Percentiles rank a stretch among this genome's conserved stretches.
Evolutionary conservation across 257 asterid species (phyloP).

Genomic region (Gentiana dahurica): DNA sequence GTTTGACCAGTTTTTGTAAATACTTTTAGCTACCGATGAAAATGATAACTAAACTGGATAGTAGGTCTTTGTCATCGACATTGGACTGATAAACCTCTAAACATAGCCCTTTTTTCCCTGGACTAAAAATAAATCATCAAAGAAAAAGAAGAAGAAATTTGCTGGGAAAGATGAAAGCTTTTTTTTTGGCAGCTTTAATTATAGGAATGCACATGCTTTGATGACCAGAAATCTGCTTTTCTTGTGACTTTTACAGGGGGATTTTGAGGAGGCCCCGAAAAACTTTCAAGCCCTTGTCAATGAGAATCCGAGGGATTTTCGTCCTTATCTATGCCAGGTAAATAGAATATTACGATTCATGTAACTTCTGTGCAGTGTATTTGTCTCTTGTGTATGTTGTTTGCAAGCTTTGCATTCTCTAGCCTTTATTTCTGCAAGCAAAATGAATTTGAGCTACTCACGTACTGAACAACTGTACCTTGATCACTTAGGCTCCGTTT

Average conservation of each 20-base stretch:
- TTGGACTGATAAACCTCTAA: not conserved
- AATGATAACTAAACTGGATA: not conserved
- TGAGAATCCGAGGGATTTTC: conserved; percentile 91
- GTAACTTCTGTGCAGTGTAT: not conserved
- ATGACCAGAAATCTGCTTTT: not conserved
- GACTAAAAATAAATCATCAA: too few relatives aligned
- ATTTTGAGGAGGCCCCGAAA: conserved; percentile 64
- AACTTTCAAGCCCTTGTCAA: conserved; percentile 56
- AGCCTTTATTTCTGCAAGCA: not conserved
- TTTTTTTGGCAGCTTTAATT: too few relatives aligned
- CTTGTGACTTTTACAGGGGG: conserved; percentile 47
- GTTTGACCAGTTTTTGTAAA: conserved; percentile 3
- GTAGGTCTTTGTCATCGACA: not conserved
- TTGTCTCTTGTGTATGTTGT: not conserved
- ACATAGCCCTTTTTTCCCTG: too few relatives aligned
- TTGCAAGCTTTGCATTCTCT: not conserved
- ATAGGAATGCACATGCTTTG: not conserved
- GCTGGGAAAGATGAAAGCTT: not conserved
- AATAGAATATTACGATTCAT: not conserved
- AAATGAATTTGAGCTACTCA: not conserved
- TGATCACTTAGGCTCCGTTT: too few relatives aligned
- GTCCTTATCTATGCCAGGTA: conserved; percentile 92
- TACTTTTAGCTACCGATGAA: conserved; percentile 2
- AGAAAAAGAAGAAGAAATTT: too few relatives aligned
- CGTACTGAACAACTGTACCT: too few relatives aligned